Evolutionary conservation across 2,329 filamentous ascomycete species (phyloP), one percentile per base, ranked within the genome.

Genomic region (Stemphylium vesicarium): DNA sequence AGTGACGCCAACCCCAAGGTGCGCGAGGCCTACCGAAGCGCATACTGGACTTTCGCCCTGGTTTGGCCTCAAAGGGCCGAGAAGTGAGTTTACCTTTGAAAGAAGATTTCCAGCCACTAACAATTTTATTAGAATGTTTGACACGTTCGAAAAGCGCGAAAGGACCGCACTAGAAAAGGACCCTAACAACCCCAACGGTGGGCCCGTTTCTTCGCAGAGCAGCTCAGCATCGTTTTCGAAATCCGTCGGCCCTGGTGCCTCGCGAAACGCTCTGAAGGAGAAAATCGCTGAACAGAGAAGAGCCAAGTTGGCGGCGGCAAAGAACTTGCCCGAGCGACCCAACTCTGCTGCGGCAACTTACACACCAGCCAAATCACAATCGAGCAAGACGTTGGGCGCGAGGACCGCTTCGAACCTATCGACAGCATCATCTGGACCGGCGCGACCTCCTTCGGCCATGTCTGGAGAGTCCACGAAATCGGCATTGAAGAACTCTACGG

Each of bases 1-100:
- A 82, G 82, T 18, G 95, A 99, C 78, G 83, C 94, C 11, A 96
- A 98, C 69, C 92, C 93, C 7, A 90, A 88, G 26, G 94, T 98
- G 40, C 86, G 95, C 66, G 92, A 96, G 75, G 88, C 86, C 60
- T 94, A 90, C 82, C 86, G 95, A 65, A 84, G 86, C 33, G 91
- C 92, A 0, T 99, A 91, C 75, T 99, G 95, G 95, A 81, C 81
- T 0, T 97, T 93, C 73, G 85, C 87, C 55, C 80, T 80, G 31
- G 82, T 91, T 15, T 98, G 92, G 91, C 88, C 90, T 2, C 82
- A 87, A 16, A 87, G 84, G 70, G 92, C 92, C 35, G 88, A 94
- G 68, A 80, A 79, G 4, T 29, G 26, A 29, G 26, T 29, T 11
- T 7, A 29, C 10, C 8, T 11, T 7, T 29, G 9, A 29, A 29